Evolutionary conservation across 139 green algal genomes (phyloP).

Genomic region (Chlorella sp.): DNA sequence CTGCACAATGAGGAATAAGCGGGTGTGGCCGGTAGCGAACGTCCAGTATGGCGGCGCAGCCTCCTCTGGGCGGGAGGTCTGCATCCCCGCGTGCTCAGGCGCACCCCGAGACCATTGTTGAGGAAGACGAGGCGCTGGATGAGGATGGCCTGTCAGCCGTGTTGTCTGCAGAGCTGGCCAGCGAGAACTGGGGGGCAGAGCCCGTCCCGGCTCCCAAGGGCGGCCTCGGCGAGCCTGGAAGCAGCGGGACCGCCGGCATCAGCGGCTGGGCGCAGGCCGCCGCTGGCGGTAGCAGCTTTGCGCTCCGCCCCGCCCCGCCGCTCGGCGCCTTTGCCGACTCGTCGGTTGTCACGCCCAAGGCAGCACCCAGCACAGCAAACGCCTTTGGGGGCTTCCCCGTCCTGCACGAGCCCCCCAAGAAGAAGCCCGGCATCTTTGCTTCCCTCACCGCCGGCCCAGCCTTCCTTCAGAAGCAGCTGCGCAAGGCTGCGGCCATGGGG

Average conservation of each 20-base stretch:
- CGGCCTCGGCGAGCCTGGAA: background rate
- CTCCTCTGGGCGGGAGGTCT: background rate
- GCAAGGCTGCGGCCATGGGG: background rate
- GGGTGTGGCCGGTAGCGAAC: background rate
- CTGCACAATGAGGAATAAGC: background rate
- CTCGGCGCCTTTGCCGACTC: background rate
- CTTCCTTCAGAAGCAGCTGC: constrained; percentile 11
- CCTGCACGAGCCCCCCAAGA: background rate
- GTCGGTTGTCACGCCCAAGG: background rate
- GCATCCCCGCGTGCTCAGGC: background rate
- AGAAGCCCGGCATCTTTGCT: background rate
- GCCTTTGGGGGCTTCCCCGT: background rate
- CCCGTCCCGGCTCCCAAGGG: background rate
- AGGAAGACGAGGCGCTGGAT: background rate
- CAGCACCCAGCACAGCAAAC: background rate
- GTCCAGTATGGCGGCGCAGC: background rate
- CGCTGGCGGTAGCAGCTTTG: background rate
- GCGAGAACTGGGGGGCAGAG: background rate
- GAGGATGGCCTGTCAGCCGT: background rate
- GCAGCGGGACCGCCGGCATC: background rate
- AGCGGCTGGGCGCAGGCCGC: background rate
- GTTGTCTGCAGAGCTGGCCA: background rate
- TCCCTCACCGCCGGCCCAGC: background rate
- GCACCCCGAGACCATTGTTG: background rate
- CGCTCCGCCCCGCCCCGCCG: background rate